Conservation (phyloP, 257 asterid genomes). For the Coffea canephora region DNA sequence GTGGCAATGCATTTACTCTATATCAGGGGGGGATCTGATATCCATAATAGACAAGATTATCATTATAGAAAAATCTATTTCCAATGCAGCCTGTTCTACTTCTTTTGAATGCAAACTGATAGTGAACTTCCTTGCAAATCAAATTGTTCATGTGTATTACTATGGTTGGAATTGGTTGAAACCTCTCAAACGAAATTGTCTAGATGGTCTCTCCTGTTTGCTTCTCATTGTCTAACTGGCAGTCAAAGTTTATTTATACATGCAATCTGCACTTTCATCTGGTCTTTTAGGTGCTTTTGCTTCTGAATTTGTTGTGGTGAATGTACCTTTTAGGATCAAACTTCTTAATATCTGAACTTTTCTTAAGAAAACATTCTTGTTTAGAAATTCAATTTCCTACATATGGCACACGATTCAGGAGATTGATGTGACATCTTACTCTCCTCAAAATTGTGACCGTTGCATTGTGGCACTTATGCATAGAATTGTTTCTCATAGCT, state of each 20-base stretch:
- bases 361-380: no score
- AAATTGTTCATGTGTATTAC: neutral
- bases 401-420: neutral
- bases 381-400: neutral
- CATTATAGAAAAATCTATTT: neutral
- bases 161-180: neutral
- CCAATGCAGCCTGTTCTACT: neutral
- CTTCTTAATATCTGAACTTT: neutral
- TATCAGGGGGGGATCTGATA: neutral
- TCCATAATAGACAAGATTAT: neutral
- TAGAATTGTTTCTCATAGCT: constrained; percentile 6
- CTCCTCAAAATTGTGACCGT: neutral
- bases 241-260: no score
- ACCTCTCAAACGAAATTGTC: neutral
- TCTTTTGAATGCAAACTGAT: neutral
- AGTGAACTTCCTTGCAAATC: neutral
- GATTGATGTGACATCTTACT: neutral
- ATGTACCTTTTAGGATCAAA: no score
- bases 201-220: neutral
- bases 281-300: no score
- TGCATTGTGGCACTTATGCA: neutral
- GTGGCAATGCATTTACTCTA: no score
- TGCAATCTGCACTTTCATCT: no score
- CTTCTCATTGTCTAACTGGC: neutral
- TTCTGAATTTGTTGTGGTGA: no score